Evolutionary conservation across 352 stramenopile species (phyloP), one percentile per base, ranked within the genome.

Genomic region (Ophiocytium majus): DNA sequence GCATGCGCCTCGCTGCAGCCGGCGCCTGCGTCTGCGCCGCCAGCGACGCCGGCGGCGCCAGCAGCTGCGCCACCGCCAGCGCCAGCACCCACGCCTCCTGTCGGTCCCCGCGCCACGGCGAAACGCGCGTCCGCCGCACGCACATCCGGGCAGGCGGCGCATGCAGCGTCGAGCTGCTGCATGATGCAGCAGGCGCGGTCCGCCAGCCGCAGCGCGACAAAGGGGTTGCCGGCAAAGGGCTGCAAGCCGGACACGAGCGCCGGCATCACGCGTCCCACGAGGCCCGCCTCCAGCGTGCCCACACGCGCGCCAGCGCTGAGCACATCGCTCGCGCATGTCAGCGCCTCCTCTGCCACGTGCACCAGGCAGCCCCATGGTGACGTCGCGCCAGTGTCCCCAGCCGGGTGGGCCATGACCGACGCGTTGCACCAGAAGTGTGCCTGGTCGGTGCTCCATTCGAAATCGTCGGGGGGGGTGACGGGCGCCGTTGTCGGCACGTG

Each of bases 401-500:
- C 5, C 43, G 43, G 43, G 14, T 57, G 43, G 5, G 43, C 43
- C 5, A 14, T 57, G 43, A 14, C 43, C 43, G 14, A 14, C 5
- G 43, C 43, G 5, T 57, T 5, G 5, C 43, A 14, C 43, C 43
- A 57, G 14, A 57, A 57, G 5, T 57, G 5, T 57, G 5, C 43
- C 43, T 57, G 43, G 43, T 57, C 43, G 5, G 43, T 14, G 5
- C 5, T 57, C 43, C 43, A 57, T 14, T 57, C 43, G 5, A 57
- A 14, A 14, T 57, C 43, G 43, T 57, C 43, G 5, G 43, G 43
- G 5, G 0, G 82, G 81, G 5, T 83, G 50, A 23, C 63, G 63
- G 10, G 92, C 91, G 91, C 91, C 93, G 36, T 90, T 91, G 0
- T 10, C 89, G n/a, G n/a, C n/a, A n/a, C n/a, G n/a, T n/a, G n/a